Percentiles rank a stretch among this genome's conserved stretches.
Conservation (phyloP, 2,329 filamentous ascomycete genomes). For the Botrytis aclada region DNA sequence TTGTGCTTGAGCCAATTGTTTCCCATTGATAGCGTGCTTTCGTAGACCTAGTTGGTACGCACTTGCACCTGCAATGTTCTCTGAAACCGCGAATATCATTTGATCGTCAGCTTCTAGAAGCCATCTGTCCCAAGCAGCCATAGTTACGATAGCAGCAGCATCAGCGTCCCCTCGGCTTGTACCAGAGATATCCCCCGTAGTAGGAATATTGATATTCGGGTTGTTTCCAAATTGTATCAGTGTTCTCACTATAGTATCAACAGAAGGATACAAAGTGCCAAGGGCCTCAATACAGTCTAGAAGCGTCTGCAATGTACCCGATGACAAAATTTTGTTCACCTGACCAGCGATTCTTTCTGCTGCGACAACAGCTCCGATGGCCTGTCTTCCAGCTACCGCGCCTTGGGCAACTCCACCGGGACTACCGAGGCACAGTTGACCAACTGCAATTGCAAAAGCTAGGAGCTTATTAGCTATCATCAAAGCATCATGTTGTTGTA, state of each 20-base stretch:
- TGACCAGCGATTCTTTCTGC: neutral
- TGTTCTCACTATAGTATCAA: neutral
- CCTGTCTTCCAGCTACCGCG: constrained; percentile 1
- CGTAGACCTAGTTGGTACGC: neutral
- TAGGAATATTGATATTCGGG: constrained; percentile 5
- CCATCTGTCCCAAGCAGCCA: constrained; percentile 14
- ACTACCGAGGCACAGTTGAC: constrained; percentile 6
- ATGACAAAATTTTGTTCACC: constrained; percentile 2
- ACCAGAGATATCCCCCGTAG: neutral
- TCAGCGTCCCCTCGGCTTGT: constrained; percentile 2
- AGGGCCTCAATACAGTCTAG: constrained; percentile 7
- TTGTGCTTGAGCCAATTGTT: constrained; percentile 12
- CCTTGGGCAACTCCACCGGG: neutral
- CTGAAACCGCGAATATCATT: neutral
- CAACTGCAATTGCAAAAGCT: constrained; percentile 12
- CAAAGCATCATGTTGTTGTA: neutral
- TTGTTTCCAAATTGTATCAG: neutral
- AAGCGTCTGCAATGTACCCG: constrained; percentile 7
- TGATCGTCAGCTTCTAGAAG: neutral
- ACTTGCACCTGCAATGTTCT: neutral
- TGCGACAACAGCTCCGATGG: neutral
- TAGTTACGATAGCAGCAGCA: neutral
- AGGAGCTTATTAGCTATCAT: neutral
- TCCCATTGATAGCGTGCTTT: constrained; percentile 14
- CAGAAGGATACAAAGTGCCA: neutral